A percentile compares a stretch with the other conserved stretches of the same genome.
Conservation (phyloP, 2,329 filamentous ascomycete genomes). For the Aureobasidium subglaciale region DNA sequence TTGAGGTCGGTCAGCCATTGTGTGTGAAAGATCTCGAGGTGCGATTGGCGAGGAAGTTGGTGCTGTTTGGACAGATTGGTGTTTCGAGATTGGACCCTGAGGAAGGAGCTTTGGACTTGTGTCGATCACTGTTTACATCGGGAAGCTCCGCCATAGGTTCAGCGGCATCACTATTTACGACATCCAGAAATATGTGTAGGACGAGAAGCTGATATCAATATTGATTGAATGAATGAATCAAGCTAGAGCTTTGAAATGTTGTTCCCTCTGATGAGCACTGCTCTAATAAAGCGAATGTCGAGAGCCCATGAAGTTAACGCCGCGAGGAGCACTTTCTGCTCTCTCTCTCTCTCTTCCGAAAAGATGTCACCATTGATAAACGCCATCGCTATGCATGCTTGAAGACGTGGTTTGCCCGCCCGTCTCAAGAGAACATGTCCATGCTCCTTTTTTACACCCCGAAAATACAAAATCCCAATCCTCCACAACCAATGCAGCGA, state of each 20-base stretch:
- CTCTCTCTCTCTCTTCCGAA: neutral
- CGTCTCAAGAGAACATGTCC: neutral
- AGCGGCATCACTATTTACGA: too few relatives aligned
- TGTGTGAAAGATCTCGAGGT: neutral
- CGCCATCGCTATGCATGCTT: conserved; percentile 13
- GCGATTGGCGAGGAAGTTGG: neutral
- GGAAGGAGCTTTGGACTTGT: neutral
- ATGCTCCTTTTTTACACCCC: neutral
- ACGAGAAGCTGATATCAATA: too few relatives aligned
- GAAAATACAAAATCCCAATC: neutral
- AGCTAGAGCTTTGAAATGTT: too few relatives aligned
- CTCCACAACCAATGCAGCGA: neutral
- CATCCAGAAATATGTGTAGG: too few relatives aligned
- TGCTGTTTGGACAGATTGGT: neutral
- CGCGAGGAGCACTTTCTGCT: neutral
- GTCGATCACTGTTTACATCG: neutral
- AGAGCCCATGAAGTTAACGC: neutral
- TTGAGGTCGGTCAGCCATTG: conserved; percentile 13
- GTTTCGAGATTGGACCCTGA: conserved; percentile 2
- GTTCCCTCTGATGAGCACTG: neutral
- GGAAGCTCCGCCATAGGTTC: neutral
- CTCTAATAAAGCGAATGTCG: neutral
- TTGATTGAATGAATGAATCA: neutral
- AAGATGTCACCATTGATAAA: neutral
- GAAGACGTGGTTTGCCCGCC: neutral